These are phyloP conservation scores for Craspedostauros australis DNA, from an alignment of 108 stramenopile genomes.

Conservation along the genomic window DNA sequence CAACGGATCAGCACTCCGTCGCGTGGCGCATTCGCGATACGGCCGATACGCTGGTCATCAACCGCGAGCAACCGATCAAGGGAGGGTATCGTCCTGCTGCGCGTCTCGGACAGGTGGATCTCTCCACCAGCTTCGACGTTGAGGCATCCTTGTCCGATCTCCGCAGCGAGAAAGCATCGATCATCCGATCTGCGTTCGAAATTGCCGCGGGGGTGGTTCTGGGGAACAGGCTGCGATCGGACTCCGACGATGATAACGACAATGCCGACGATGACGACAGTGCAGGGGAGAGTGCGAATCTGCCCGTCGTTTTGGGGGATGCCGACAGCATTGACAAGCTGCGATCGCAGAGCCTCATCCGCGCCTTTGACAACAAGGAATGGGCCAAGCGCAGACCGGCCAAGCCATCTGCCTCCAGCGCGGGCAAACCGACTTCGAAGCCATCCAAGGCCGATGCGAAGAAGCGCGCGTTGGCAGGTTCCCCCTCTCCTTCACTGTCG, in stretches of 20 bases:
- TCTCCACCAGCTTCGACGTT: conserved; percentile 12
- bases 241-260: conserved; percentile 12
- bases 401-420: too few relatives aligned
- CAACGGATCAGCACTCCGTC: too few relatives aligned
- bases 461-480: too few relatives aligned
- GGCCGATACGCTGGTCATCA: background rate
- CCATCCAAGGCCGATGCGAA: too few relatives aligned
- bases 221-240: too few relatives aligned
- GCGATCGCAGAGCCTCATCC: conserved; percentile 23
- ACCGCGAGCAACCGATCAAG: background rate
- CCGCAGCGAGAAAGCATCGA: conserved; percentile 30
- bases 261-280: conserved; percentile 17
- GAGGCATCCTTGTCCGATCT: conserved; percentile 13
- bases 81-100: too few relatives aligned
- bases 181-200: conserved; percentile 36
- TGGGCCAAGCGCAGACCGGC: conserved; percentile 20
- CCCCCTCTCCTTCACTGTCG: too few relatives aligned
- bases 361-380: conserved; percentile 43
- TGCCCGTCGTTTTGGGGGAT: conserved; percentile 13
- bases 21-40: conserved; percentile 13
- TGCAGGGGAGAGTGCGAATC: conserved; percentile 3
- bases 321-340: conserved; percentile 17
- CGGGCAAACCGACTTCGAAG: too few relatives aligned
- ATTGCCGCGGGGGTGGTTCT: conserved; percentile 31
- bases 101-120: too few relatives aligned